Evolutionary conservation across 306 rosid species (phyloP), one percentile per base, ranked within the genome.

Genomic region (Arachis stenosperma): DNA sequence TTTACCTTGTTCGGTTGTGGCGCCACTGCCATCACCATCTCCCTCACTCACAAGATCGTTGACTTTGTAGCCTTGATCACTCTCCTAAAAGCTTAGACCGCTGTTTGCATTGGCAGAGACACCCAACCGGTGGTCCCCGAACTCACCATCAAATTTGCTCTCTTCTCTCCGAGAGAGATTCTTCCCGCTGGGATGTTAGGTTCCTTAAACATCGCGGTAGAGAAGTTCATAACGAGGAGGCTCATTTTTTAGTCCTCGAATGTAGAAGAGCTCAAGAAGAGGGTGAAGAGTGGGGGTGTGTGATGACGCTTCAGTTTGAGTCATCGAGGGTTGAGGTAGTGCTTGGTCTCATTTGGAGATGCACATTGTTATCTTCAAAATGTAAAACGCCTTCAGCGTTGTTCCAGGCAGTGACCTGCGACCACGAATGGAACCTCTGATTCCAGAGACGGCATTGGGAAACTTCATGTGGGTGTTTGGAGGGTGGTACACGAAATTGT

Each of bases 381-480:
- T 5, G 6, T n/a, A 48, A 48, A 70, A 65, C 70, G 42, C 83
- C 56, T 0, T 79, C 87, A 0, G 75, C 73, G 13, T 6, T 86
- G 68, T 86, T 82, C 30, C 89, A 86, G 27, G 89, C 83, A 0
- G 85, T 82, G 74, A 86, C 30, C 87, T 86, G 2, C 86, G 87
- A 47, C 37, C 79, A 0, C 57, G 83, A 4, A 74, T 86, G 83
- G 78, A 65, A 0, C 87, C 87, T 0, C 57, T 65, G 0, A 46
- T 82, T 27, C 50, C 87, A 0, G 81, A 72, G 7, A 72, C 55
- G 0, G 75, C 70, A 1, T 9, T 80, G 3, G 89, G 87, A 51
- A 85, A 85, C 48, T 70, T 85, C 1, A 76, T 82, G 47, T 85
- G 89, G 89, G 66, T 85, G 33, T 80, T 85, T 0, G 46, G 0